Evolutionary conservation across 1,139 yeast genomes (phyloP).

Genomic region (Arxiozyma telluris): DNA sequence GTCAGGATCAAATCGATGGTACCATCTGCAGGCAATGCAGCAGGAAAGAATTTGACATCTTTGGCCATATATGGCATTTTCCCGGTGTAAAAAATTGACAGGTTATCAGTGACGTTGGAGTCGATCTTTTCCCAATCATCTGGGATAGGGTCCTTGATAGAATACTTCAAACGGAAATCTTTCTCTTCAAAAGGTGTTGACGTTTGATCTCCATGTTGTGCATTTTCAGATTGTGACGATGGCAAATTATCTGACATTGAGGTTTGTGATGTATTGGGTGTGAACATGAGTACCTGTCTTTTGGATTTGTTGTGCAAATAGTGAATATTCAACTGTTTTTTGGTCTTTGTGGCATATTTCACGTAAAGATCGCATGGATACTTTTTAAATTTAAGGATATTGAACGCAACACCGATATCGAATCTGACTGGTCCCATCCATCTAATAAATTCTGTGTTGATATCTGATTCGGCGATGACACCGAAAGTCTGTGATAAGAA

Average conservation of each 20-base stretch:
- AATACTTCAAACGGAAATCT: conserved; percentile 34
- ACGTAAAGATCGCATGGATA: conserved; percentile 82
- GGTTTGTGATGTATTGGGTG: not conserved
- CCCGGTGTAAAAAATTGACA: conserved; percentile 77
- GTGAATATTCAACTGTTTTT: conserved; percentile 44
- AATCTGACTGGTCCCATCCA: conserved; percentile 85
- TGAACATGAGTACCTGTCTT: conserved; percentile 4
- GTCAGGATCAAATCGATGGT: conserved; percentile 70
- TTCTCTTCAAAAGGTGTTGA: conserved; percentile 11
- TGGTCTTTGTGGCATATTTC: conserved; percentile 50
- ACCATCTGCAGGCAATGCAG: conserved; percentile 84
- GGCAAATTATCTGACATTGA: not conserved
- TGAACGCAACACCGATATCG: conserved; percentile 66
- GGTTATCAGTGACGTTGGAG: conserved; percentile 38
- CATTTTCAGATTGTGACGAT: too few relatives aligned
- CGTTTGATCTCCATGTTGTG: not conserved
- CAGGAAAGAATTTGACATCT: conserved; percentile 84
- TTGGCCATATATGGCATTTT: conserved; percentile 84
- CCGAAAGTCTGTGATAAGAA: conserved; percentile 86
- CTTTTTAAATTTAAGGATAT: conserved; percentile 46
- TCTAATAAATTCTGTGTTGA: conserved; percentile 83
- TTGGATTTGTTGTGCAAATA: conserved; percentile 35
- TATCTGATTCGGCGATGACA: conserved; percentile 84
- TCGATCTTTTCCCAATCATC: conserved; percentile 60
- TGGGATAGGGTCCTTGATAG: conserved; percentile 45